Evolutionary conservation across 495 filamentous ascomycete genomes (phyloP), one percentile per base, ranked within the genome.

Genomic region (Aspergillus bertholletiae): DNA sequence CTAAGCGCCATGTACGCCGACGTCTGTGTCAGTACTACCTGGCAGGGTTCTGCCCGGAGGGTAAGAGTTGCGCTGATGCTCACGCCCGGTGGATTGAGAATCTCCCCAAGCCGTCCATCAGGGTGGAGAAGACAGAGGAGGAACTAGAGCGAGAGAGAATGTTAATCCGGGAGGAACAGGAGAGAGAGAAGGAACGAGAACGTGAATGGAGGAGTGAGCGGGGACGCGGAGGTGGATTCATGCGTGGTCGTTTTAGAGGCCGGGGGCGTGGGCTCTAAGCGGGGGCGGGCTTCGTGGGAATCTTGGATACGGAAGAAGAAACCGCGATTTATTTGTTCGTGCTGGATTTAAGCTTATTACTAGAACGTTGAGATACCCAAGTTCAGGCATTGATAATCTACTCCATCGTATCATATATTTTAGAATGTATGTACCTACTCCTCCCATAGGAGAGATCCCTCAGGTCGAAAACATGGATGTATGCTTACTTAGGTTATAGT

Each of bases 21-120:
- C 71, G 62, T 32, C 64, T 96, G 1, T 98, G 94, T 67, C 70
- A 74, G n/a, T 96, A 83, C 70, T 98, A 95, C 62, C 77, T 97
- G 26, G 89, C 90, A 1, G 95, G 95, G 1, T 98, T 98, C 72
- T 98, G 94, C 66, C 94, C 94, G 0, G 86, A 95, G 54, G 92
- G 92, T 11, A 83, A 81, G 55, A 67, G 55, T 0, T 97, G 95
- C 67, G 81, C 84, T 64, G 85, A 92, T 26, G 88, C 89, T 3
- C 94, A 98, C 73, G 83, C 92, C 9, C 74, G 83, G 26, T 97
- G 89, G 88, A 69, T 75, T 8, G 76, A 79, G 51, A 82, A 88
- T 21, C 78, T 97, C 55, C 84, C 86, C 58, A 84, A 82, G 62
- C 90, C 92, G 6, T 81, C 84, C 26, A 81, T 88, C 13, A 83